phyloP scores from a whole-genome alignment of 2,329 filamentous ascomycete genomes.

The Hymenoscyphus fructigenus region DNA sequence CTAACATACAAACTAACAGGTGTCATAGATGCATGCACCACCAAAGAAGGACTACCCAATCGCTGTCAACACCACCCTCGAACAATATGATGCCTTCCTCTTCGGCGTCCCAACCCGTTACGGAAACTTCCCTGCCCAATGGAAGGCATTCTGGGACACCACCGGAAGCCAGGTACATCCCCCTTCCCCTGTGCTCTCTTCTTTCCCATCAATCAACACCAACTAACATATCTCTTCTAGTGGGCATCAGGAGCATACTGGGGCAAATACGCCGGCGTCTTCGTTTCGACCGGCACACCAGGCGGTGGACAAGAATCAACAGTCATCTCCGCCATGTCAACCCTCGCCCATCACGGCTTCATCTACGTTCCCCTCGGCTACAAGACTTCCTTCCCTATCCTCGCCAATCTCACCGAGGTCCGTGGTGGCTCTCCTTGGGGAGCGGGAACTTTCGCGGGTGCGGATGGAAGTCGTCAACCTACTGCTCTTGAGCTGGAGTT shows the following conservation, averaged over 20 bases:
- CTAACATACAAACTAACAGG: not conserved
- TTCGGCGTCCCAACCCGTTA: slow-evolving; percentile 94
- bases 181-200: no score
- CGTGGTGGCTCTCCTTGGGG: slow-evolving; percentile 91
- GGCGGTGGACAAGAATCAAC: slow-evolving; percentile 96
- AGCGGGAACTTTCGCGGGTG: slow-evolving; percentile 80
- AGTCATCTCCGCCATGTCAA: slow-evolving; percentile 76
- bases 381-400: slow-evolving; percentile 69
- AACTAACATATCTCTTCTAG: not conserved
- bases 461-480: slow-evolving; percentile 83
- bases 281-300: slow-evolving; percentile 79
- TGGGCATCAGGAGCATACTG: slow-evolving; percentile 76
- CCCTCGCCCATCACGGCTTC: slow-evolving; percentile 88
- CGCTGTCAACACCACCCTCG: slow-evolving; percentile 58
- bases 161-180: slow-evolving; percentile 66
- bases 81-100: slow-evolving; percentile 82
- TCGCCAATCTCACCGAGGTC: slow-evolving; percentile 73
- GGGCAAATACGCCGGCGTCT: slow-evolving; percentile 89
- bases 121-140: slow-evolving; percentile 96
- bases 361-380: slow-evolving; percentile 96
- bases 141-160: slow-evolving; percentile 85
- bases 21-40: slow-evolving; percentile 77
- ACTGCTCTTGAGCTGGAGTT: slow-evolving; percentile 71
- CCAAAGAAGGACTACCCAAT: slow-evolving; percentile 69
- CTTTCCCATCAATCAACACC: no score